Evolutionary conservation across 352 stramenopile genomes (phyloP), one percentile per base, ranked within the genome.

Genomic region (Phytophthora aleatoria): DNA sequence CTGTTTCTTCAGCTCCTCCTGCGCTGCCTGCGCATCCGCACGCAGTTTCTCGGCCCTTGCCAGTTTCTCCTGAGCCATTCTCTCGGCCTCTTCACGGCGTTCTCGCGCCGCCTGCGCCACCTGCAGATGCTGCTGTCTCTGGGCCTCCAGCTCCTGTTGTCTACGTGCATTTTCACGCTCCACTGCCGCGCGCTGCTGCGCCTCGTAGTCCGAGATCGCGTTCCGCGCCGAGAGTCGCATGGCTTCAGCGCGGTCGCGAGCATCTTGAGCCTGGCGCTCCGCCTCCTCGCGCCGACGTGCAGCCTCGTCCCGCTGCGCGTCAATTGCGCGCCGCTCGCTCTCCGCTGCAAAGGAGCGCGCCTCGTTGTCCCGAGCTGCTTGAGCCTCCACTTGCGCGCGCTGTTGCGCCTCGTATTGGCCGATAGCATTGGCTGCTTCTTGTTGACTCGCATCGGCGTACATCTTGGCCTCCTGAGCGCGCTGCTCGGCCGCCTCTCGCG

Each of bases 121-220:
- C 42, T 74, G 57, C 24, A 90, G 69, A 67, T 88, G 75, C 65
- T 87, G 82, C 28, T 86, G 75, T 45, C 82, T 76, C 61, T 90
- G 69, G 3, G 70, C 55, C 53, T 90, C 79, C 13, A 93, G 67
- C 45, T 90, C 81, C 48, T 74, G 42, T 28, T 91, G 81, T 66
- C 80, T 79, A 28, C 82, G 76, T n/a, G 63, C 61, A 35, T 87
- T 85, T 42, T 90, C 84, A 9, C 80, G 76, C 64, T 92, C 84
- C 27, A 76, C 58, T 3, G 74, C 69, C n/a, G 76, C 69, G 24
- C 76, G 73, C 57, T 91, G 84, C 66, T 92, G 81, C 15, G 59
- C 65, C 42, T 92, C 84, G 28, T 81, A 90, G 45, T 93, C 81
- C 24, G 63, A 67, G 48, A 93, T 79, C 8, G 82, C 85, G 20